These are phyloP conservation scores for Populus ilicifolia DNA, from an alignment of 345 rosid species.

Conservation along the genomic window DNA sequence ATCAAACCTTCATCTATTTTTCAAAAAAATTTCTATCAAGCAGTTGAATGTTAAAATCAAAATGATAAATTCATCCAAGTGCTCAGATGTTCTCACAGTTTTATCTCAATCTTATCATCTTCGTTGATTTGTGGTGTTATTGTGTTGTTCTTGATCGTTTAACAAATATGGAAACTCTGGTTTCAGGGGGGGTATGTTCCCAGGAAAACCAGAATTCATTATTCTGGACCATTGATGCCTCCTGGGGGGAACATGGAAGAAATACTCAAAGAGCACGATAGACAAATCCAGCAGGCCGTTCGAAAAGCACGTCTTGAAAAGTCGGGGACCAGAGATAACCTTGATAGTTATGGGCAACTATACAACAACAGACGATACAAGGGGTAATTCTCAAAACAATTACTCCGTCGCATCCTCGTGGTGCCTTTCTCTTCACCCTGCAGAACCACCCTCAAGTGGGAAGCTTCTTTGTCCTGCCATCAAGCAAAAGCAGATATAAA, in stretches of 20 bases:
- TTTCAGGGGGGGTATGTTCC: conserved; percentile 62
- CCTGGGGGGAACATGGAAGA: conserved; percentile 86
- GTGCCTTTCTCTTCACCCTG: not conserved
- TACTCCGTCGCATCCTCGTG: not conserved
- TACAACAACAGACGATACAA: conserved; percentile 23
- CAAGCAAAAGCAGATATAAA: not conserved
- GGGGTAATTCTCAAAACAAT: conserved; percentile 7
- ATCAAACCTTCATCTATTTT: not conserved
- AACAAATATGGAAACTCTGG: not conserved
- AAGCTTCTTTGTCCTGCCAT: not conserved
- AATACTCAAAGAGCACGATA: conserved; percentile 81
- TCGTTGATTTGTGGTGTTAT: not conserved
- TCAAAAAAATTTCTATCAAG: not conserved
- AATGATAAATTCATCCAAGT: not conserved
- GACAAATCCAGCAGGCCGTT: conserved; percentile 86
- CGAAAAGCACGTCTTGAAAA: conserved; percentile 71
- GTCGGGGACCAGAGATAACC: conserved; percentile 40
- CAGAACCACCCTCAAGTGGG: not conserved
- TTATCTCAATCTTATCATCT: not conserved
- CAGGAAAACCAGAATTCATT: conserved; percentile 72
- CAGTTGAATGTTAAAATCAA: not conserved
- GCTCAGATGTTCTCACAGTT: too few relatives aligned
- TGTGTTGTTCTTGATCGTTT: not conserved
- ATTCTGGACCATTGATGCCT: conserved; percentile 90
- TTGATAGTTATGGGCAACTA: conserved; percentile 22